Evolutionary conservation across 305 asterid genomes (phyloP).

Genomic region (Solanum aculeatissimum): DNA sequence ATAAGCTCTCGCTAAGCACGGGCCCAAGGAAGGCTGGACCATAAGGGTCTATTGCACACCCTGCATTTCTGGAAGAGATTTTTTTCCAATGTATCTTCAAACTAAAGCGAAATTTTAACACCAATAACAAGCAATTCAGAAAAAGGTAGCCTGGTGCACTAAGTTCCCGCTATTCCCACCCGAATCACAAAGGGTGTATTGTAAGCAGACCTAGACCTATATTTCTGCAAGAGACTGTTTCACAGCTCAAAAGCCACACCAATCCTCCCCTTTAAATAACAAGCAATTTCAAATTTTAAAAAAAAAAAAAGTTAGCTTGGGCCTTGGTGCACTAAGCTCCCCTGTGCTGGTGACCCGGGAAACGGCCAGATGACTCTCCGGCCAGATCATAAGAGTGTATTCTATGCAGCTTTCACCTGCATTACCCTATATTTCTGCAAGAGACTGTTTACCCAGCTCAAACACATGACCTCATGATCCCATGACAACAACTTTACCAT

Average conservation of each 20-base stretch:
- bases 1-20: background rate
- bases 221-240: too few relatives aligned
- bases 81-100: background rate
- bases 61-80: background rate
- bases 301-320: background rate
- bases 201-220: too few relatives aligned
- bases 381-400: background rate
- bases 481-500: background rate
- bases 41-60: background rate
- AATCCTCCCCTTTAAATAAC: background rate
- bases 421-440: background rate
- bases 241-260: too few relatives aligned
- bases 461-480: background rate
- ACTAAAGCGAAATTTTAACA: background rate
- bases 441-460: background rate
- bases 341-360: background rate
- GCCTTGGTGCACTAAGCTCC: background rate
- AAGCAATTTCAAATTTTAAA: background rate
- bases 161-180: background rate
- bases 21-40: background rate
- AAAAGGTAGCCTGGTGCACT: background rate
- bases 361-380: background rate
- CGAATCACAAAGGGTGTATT: too few relatives aligned
- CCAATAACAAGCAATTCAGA: background rate
- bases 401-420: background rate